A percentile compares a stretch with the other conserved stretches of the same genome.
These are phyloP conservation scores for Coprinopsis strossmayeri DNA, from an alignment of 768 basidiomycete species.

Conservation along the genomic window DNA sequence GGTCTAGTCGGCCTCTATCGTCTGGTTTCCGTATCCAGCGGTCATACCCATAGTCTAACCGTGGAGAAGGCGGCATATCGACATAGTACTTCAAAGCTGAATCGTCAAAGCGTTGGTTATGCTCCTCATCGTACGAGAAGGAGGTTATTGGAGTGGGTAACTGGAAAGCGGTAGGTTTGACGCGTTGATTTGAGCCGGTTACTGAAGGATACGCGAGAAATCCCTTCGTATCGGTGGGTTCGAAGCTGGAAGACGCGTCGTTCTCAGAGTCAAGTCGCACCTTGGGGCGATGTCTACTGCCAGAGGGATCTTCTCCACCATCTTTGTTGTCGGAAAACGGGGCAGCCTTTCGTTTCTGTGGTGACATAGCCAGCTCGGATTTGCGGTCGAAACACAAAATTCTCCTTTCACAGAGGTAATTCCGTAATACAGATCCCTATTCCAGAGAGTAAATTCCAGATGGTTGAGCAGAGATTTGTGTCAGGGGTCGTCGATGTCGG, in stretches of 20 bases:
- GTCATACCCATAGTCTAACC: constrained; percentile 67
- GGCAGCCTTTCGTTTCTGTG: not conserved
- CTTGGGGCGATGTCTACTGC: not conserved
- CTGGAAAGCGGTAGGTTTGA: constrained; percentile 46
- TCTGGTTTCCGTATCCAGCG: constrained; percentile 65
- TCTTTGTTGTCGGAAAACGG: not conserved
- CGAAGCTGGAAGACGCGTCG: not conserved
- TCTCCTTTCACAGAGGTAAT: no score
- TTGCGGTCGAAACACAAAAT: no score
- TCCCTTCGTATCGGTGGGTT: not conserved
- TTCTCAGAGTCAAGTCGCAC: not conserved
- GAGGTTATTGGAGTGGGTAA: constrained; percentile 62
- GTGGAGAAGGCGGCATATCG: constrained; percentile 57
- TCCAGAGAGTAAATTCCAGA: no score
- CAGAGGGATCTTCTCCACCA: no score
- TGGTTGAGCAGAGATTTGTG: no score
- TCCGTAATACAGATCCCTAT: no score
- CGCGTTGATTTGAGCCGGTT: constrained; percentile 7
- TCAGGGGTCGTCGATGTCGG: no score
- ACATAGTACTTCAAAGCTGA: constrained; percentile 67
- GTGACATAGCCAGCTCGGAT: not conserved
- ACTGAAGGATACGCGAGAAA: constrained; percentile 15
- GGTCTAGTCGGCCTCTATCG: constrained; percentile 60
- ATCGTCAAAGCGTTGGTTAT: constrained; percentile 57
- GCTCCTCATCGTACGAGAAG: constrained; percentile 62